Evolutionary conservation across 2,329 filamentous ascomycete genomes (phyloP).

Genomic region (Chaetomium strumarium): DNA sequence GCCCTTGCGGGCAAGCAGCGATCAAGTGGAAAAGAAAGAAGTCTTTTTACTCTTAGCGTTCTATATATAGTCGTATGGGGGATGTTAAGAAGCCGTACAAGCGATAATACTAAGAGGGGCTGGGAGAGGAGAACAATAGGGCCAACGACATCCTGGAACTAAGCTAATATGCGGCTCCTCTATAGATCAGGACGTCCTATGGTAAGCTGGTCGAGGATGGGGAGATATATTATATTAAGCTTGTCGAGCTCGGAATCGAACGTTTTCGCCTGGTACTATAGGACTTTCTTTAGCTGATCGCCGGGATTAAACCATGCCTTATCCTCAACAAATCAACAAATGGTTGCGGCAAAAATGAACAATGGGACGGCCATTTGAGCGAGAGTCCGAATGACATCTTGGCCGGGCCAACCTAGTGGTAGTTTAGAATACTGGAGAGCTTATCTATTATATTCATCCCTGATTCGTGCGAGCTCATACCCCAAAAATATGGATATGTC

Average conservation of each 20-base stretch:
- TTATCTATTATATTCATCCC: constrained; percentile 24
- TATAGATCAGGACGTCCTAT: too few relatives aligned
- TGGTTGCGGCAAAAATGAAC: constrained; percentile 29
- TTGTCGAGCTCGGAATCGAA: constrained; percentile 12
- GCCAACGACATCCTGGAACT: constrained; percentile 29
- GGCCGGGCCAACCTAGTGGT: constrained; percentile 16
- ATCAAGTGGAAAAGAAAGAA: too few relatives aligned
- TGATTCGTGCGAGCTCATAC: constrained; percentile 29
- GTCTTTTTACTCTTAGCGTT: too few relatives aligned
- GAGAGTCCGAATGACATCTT: constrained; percentile 9
- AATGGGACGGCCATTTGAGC: constrained; percentile 22
- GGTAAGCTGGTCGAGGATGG: constrained; percentile 17
- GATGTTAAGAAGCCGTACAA: constrained; percentile 27
- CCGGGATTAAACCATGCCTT: too few relatives aligned
- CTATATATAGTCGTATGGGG: constrained; percentile 15
- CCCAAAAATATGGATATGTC: constrained; percentile 34
- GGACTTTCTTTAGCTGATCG: background rate
- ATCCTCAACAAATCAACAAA: constrained; percentile 26
- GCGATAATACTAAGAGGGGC: constrained; percentile 28
- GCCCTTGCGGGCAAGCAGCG: too few relatives aligned
- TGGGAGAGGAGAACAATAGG: constrained; percentile 28
- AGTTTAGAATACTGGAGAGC: constrained; percentile 6
- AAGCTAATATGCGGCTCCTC: too few relatives aligned
- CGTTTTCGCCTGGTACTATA: constrained; percentile 22
- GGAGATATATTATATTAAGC: constrained; percentile 21